Evolutionary conservation across 2,329 filamentous ascomycete species (phyloP).

Genomic region (Fusarium anthophilum): DNA sequence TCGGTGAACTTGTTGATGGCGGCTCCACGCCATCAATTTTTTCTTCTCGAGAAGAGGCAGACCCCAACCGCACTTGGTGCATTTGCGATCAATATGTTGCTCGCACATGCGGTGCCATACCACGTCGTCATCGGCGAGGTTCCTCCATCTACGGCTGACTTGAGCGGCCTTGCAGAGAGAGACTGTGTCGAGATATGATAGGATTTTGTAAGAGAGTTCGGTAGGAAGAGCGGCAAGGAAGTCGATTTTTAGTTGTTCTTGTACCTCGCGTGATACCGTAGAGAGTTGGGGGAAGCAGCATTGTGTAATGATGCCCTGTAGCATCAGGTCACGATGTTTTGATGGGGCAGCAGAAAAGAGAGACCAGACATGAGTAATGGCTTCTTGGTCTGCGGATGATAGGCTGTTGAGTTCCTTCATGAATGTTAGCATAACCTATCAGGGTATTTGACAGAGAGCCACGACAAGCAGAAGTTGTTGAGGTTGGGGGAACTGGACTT

Average conservation of each 20-base stretch:
- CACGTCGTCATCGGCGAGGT: constrained; percentile 93
- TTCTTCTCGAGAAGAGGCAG: constrained; percentile 90
- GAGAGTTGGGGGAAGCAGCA: constrained; percentile 98
- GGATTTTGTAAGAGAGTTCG: constrained; percentile 92
- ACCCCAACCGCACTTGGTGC: constrained; percentile 95
- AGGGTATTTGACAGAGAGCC: background rate
- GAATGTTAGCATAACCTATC: background rate
- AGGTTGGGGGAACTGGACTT: constrained; percentile 45
- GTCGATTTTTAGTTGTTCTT: constrained; percentile 96
- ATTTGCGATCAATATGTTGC: constrained; percentile 94
- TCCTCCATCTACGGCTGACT: constrained; percentile 88
- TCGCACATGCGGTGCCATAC: constrained; percentile 99
- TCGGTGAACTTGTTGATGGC: constrained; percentile 75
- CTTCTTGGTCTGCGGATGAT: constrained; percentile 87
- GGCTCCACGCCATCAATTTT: constrained; percentile 84
- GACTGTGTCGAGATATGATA: constrained; percentile 91
- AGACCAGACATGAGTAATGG: constrained; percentile 97
- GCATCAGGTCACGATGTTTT: constrained; percentile 94
- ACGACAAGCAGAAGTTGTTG: background rate
- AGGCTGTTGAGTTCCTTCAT: constrained; percentile 80
- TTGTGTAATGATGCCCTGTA: constrained; percentile 94
- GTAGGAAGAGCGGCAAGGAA: constrained; percentile 88
- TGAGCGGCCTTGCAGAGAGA: constrained; percentile 96
- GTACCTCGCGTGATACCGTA: constrained; percentile 87
- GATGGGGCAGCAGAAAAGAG: constrained; percentile 94